Percentiles rank a stretch among this genome's conserved stretches.
Evolutionary conservation across 2,329 filamentous ascomycete genomes (phyloP).

Genomic region (Mycocentrospora acerina): DNA sequence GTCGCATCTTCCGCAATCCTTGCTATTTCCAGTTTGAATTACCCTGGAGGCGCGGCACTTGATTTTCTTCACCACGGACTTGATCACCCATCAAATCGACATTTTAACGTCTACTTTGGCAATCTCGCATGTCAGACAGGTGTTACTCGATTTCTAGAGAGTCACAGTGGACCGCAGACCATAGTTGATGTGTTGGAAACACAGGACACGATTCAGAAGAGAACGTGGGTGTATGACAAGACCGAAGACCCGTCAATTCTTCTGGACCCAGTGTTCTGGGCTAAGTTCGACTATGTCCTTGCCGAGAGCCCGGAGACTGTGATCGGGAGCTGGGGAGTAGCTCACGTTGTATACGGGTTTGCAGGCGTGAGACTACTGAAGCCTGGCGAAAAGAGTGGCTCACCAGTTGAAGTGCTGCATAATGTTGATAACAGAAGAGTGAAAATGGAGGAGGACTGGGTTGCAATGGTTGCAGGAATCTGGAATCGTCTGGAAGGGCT

Average conservation of each 20-base stretch:
- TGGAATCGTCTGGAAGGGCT: conserved; percentile 37
- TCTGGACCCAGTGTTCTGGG: conserved; percentile 57
- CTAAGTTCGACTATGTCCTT: conserved; percentile 59
- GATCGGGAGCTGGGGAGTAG: conserved; percentile 56
- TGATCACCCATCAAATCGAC: conserved; percentile 10
- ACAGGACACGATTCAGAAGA: conserved; percentile 18
- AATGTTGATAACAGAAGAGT: neutral
- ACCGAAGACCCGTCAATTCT: conserved; percentile 54
- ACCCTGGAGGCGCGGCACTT: conserved; percentile 85
- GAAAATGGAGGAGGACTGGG: conserved; percentile 15
- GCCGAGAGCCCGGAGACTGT: conserved; percentile 53
- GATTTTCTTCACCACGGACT: conserved; percentile 41
- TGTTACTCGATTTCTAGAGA: conserved; percentile 59
- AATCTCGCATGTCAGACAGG: conserved; percentile 66
- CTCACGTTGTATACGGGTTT: conserved; percentile 54
- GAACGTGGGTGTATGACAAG: conserved; percentile 61
- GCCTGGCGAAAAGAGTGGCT: conserved; percentile 42
- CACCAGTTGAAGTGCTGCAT: conserved; percentile 14
- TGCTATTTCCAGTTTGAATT: conserved; percentile 82
- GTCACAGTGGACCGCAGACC: conserved; percentile 30
- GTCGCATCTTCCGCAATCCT: conserved; percentile 67
- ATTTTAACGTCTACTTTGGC: conserved; percentile 54
- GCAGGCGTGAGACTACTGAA: conserved; percentile 52
- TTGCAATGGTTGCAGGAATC: conserved; percentile 14
- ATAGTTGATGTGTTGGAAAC: conserved; percentile 26